Conservation (phyloP, 2,329 filamentous ascomycete species). For the Pseudocercospora crystallina region DNA sequence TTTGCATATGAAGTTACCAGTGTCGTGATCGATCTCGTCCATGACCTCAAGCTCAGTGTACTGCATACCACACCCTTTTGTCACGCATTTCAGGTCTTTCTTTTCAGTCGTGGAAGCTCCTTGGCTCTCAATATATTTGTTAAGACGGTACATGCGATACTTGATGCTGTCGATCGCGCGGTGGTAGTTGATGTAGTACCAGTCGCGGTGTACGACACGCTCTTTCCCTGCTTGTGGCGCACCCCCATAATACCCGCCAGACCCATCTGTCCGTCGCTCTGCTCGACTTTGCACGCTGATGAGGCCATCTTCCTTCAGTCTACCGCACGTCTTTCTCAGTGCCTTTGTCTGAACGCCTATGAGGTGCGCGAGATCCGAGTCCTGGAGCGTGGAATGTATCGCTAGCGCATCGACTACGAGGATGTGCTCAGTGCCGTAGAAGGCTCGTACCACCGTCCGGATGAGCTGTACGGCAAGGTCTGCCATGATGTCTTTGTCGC, state of each 20-base stretch:
- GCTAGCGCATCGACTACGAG: conserved; percentile 78
- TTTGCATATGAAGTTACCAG: conserved; percentile 71
- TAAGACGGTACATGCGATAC: conserved; percentile 84
- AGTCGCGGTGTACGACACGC: conserved; percentile 62
- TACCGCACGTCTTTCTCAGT: conserved; percentile 83
- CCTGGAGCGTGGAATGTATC: conserved; percentile 71
- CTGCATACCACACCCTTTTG: conserved; percentile 70
- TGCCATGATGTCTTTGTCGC: conserved; percentile 36
- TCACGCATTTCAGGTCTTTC: conserved; percentile 83
- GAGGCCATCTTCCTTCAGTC: conserved; percentile 81
- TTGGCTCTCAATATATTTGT: conserved; percentile 82
- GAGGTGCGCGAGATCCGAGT: conserved; percentile 66
- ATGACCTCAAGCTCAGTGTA: conserved; percentile 90
- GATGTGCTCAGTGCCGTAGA: conserved; percentile 82
- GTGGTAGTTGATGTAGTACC: conserved; percentile 96
- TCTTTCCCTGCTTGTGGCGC: conserved; percentile 33
- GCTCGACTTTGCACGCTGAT: conserved; percentile 68
- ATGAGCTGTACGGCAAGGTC: conserved; percentile 75
- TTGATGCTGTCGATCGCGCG: conserved; percentile 95
- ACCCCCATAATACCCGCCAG: conserved; percentile 23
- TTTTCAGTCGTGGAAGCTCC: conserved; percentile 76
- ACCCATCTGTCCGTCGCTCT: conserved; percentile 36
- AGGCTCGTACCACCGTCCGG: conserved; percentile 80
- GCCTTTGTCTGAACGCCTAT: conserved; percentile 61
- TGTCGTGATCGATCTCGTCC: conserved; percentile 64